These are phyloP conservation scores for Trifolium repens DNA, from an alignment of 306 rosid genomes.

Conservation along the genomic window DNA sequence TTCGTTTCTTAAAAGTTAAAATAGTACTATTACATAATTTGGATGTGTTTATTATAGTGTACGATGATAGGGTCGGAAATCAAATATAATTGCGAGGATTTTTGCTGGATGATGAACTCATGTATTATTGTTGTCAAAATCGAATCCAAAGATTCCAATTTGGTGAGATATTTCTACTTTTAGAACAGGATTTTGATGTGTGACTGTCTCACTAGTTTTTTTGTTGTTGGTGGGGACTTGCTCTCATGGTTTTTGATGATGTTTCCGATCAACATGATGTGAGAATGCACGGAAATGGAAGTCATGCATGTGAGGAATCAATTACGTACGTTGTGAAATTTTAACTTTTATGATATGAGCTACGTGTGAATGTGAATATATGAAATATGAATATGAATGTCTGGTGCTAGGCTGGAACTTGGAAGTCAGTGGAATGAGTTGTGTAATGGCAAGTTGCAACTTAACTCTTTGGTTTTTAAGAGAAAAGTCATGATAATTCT, in stretches of 20 bases:
- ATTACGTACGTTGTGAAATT: background rate
- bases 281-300: constrained; percentile 12
- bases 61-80: background rate
- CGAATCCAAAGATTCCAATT: background rate
- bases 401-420: constrained; percentile 43
- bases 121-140: background rate
- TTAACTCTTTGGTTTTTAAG: too few relatives aligned
- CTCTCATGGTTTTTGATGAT: constrained; percentile 15
- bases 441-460: too few relatives aligned
- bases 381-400: too few relatives aligned
- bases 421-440: background rate
- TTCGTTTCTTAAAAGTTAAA: background rate
- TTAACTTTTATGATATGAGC: background rate
- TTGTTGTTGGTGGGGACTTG: constrained; percentile 15
- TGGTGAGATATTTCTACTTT: background rate
- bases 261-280: background rate
- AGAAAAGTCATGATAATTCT: too few relatives aligned
- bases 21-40: background rate
- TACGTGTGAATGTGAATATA: constrained; percentile 6
- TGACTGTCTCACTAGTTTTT: background rate
- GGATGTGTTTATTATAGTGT: background rate
- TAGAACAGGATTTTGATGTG: background rate
- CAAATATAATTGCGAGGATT: background rate
- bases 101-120: background rate
- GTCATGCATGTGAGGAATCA: background rate